phyloP scores from a whole-genome alignment of 108 stramenopile species.

The Bacterosira constricta region DNA sequence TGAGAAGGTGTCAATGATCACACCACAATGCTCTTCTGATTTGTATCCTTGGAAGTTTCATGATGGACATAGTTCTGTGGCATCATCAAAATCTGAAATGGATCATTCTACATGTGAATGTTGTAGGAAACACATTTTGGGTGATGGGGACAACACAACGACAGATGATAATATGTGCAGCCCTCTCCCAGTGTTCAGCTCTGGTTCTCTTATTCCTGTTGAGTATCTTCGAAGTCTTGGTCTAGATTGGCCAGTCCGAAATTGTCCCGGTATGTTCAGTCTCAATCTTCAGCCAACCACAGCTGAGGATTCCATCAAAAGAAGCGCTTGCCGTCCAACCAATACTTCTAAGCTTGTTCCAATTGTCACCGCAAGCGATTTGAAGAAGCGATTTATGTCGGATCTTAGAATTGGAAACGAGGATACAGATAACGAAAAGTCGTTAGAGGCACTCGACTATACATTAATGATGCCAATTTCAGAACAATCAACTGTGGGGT shows the following conservation, averaged over 20 bases:
- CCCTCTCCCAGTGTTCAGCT: constrained; percentile 5
- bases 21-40: not conserved
- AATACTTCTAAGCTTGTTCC: constrained; percentile 2
- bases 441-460: not conserved
- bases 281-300: not conserved
- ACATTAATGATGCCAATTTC: not conserved
- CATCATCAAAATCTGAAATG: not conserved
- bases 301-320: not conserved
- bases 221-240: constrained; percentile 8
- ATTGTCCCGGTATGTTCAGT: not conserved
- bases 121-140: no score
- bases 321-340: not conserved
- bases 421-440: not conserved
- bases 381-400: not conserved
- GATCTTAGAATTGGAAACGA: constrained; percentile 7
- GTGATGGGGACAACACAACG: no score
- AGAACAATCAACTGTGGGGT: constrained; percentile 7
- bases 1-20: not conserved
- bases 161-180: not conserved
- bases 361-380: constrained; percentile 11
- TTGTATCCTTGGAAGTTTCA: constrained; percentile 23
- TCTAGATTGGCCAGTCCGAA: not conserved
- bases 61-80: not conserved
- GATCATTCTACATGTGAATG: not conserved
- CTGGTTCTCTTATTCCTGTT: constrained; percentile 28